Base-by-base conservation (phyloP, 768 basidiomycete species). In the Pleurotus cornucopiae region DNA sequence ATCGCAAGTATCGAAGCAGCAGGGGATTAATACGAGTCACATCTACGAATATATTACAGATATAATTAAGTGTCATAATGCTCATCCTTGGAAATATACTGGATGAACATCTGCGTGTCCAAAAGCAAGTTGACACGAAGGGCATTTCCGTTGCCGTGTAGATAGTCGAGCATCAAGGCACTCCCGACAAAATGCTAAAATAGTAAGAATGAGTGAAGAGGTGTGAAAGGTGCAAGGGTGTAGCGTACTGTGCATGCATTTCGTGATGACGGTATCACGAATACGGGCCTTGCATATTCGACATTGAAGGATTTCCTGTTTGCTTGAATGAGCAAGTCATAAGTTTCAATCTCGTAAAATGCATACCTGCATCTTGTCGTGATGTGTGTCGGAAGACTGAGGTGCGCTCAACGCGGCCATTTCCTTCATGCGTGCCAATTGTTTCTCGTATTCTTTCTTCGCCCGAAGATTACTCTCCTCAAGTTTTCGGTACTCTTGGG, bases 101-200 rank as follows among this genome's bases (percentile, higher is more conserved):
- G 68, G 66, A 55, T 76, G 72, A 18, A 94, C 91, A 60, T 98
- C 94, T 48, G 85, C 86, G 62, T 86, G 83, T 4, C 88, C 86
- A 72, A 98, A 98, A 1, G 79, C 70, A 30, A 88, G 64, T 59
- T 88, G 87, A 67, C 95, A 98, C 5, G 88, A 86, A 20, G 94
- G 94, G 71, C 95, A 98, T 69, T 95, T 95, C 23, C 95, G 86
- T 67, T 97, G 94, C 57, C 95, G 84, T 13, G 90, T 94, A 23
- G 87, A 72, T 62, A 98, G 80, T 41, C 96, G 87, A n/a, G 85
- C 77, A 60, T 97, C 94, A 34, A 98, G 80, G 66, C 89, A 97
- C 54, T 77, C 67, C 69, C 84, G 88, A 71, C 91, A 92, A 71
- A 95, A 95, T 0, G 92, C 93, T 94, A 60, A 7, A 38, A 54